phyloP scores from a whole-genome alignment of 1,284 basidiomycete species.

The Wallemia hederae region DNA sequence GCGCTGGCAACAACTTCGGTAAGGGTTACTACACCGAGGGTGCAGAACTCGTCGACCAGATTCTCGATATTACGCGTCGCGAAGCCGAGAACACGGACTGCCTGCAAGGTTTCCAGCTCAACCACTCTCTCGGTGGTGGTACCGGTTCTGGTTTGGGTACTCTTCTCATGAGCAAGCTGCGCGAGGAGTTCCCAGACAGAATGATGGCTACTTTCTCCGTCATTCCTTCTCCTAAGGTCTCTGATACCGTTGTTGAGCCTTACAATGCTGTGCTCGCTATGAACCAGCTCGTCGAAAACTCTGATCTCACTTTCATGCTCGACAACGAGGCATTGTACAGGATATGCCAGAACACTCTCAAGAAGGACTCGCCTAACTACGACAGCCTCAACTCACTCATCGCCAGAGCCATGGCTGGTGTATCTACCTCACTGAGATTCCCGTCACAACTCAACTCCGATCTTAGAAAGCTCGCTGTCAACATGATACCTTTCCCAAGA shows the following conservation, averaged over 20 bases:
- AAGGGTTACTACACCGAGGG: conserved; percentile 95
- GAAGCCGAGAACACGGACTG: conserved; percentile 93
- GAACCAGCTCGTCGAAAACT: conserved; percentile 95
- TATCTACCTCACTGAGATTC: conserved; percentile 90
- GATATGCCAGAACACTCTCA: conserved; percentile 88
- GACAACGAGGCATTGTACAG: conserved; percentile 92
- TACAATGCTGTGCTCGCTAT: conserved; percentile 99
- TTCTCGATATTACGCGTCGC: conserved; percentile 85
- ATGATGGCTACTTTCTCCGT: conserved; percentile 97
- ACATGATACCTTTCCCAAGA: conserved; percentile 85
- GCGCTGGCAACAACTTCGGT: conserved; percentile 97
- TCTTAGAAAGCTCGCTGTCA: conserved; percentile 95
- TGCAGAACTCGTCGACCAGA: conserved; percentile 65
- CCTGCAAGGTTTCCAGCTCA: conserved; percentile 98
- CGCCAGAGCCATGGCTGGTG: conserved; percentile 86
- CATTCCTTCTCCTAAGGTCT: conserved; percentile 79
- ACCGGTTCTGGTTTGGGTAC: conserved; percentile 98
- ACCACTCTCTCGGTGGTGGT: conserved; percentile 98
- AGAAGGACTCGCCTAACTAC: conserved; percentile 63
- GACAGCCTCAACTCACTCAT: conserved; percentile 88
- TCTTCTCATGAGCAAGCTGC: conserved; percentile 77
- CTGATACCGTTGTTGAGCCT: conserved; percentile 90
- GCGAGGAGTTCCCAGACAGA: conserved; percentile 96
- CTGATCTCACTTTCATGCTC: conserved; percentile 98
- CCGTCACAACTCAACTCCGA: conserved; percentile 95